phyloP scores from a whole-genome alignment of 2,329 filamentous ascomycete species.

The Talaromyces sp. region DNA sequence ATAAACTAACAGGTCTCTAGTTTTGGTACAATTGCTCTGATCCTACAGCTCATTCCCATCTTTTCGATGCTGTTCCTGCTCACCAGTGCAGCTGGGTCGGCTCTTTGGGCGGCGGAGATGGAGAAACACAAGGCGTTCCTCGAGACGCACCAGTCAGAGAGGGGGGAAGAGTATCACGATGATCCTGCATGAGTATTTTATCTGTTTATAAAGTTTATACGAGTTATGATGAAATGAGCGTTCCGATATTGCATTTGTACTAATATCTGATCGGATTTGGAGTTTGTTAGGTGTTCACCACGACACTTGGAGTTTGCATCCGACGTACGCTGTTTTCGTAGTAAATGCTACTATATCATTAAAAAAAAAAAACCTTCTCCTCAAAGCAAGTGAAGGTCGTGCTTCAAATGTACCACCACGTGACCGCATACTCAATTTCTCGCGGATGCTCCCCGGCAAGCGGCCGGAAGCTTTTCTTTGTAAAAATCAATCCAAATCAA shows the following conservation, averaged over 20 bases:
- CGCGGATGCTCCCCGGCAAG: not conserved
- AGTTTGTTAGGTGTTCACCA: not conserved
- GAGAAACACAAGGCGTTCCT: constrained; percentile 55
- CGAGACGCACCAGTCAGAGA: constrained; percentile 24
- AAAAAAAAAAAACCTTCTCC: not conserved
- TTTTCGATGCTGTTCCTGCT: constrained; percentile 93
- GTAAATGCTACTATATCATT: not conserved
- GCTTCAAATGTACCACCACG: not conserved
- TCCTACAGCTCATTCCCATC: constrained; percentile 82
- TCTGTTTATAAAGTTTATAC: not conserved
- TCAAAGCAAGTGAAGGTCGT: not conserved
- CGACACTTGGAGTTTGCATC: not conserved
- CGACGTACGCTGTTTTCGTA: not conserved
- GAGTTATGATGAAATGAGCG: not conserved
- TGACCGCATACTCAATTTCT: not conserved
- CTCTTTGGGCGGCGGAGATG: constrained; percentile 77
- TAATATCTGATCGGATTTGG: not conserved
- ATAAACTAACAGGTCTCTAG: constrained; percentile 30
- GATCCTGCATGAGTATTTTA: constrained; percentile 20
- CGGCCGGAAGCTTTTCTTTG: not conserved
- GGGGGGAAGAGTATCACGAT: constrained; percentile 36
- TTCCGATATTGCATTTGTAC: not conserved
- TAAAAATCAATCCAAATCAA: not conserved
- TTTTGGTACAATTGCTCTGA: constrained; percentile 80
- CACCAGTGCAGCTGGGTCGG: constrained; percentile 79